A percentile compares a stretch with the other conserved stretches of the same genome.
phyloP scores from a whole-genome alignment of 2,329 filamentous ascomycete species.

The Sordariomycetes sp. region DNA sequence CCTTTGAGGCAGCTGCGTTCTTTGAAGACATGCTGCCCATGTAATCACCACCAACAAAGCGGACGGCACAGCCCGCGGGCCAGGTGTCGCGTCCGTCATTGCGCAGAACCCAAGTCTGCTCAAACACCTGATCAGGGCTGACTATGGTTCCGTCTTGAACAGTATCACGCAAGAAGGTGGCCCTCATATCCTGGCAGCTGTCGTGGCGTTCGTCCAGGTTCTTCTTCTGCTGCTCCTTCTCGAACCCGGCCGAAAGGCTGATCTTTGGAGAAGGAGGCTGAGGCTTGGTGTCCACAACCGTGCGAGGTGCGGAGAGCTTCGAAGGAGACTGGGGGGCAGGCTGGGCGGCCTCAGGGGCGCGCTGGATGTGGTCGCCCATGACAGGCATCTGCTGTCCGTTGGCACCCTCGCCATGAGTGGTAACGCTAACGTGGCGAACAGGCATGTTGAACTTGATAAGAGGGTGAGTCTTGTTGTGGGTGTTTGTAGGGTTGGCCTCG shows the following conservation, averaged over 20 bases:
- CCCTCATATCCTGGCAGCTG: conserved; percentile 24
- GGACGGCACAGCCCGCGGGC: conserved; percentile 84
- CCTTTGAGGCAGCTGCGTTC: conserved; percentile 67
- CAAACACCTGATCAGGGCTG: conserved; percentile 63
- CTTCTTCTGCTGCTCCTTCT: conserved; percentile 11
- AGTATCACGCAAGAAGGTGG: conserved; percentile 68
- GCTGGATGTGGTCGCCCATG: conserved; percentile 69
- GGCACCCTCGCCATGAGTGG: conserved; percentile 70
- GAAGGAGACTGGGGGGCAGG: conserved; percentile 17
- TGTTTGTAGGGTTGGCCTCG: conserved; percentile 76
- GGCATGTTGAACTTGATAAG: conserved; percentile 95
- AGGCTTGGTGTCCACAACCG: conserved; percentile 3
- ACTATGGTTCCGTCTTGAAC: conserved; percentile 70
- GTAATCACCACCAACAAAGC: conserved; percentile 88
- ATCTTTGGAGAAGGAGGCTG: too few species aligned
- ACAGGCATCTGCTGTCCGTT: conserved; percentile 54
- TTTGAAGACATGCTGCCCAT: conserved; percentile 86
- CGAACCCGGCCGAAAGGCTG: too few species aligned
- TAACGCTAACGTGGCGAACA: conserved; percentile 79
- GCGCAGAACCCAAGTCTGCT: conserved; percentile 84
- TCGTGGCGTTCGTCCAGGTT: background rate
- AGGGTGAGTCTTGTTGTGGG: conserved; percentile 92
- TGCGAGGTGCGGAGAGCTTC: background rate
- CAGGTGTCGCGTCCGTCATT: conserved; percentile 74
- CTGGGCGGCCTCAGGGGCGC: too few species aligned